Evolutionary conservation across 176 grass and related monocot species (phyloP), one percentile per base, ranked within the genome.

Genomic region (Eremochloa ophiuroides): DNA sequence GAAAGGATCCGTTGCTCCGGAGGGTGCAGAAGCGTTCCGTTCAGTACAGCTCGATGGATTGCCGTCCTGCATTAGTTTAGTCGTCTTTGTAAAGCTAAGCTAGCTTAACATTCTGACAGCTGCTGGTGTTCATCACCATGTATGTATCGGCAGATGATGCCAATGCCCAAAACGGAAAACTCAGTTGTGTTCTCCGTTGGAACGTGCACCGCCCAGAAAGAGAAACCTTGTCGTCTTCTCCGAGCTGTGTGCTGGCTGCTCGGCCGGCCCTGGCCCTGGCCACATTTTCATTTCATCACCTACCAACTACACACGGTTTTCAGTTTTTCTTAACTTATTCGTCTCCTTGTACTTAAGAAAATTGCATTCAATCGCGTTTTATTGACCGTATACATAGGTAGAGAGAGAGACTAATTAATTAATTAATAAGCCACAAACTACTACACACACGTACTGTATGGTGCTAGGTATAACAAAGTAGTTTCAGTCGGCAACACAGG

Each of bases 41-140:
- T 39, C 71, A 67, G 22, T 53, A 67, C 62, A 66, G 81, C 61
- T 53, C 61, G 23, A 27, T 38, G 60, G 7, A 16, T 56, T 83
- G 81, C 78, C 78, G 78, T 58, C 78, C 78, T 50, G 46, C 7
- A 80, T 68, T 80, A 39, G 30, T 80, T 68, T 68, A 68, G 8
- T 80, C 63, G 77, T 68, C 77, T 55, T 80, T 80, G 63, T 80
- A 68, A 55, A 80, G 8, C 14, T 29, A 22, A 26, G 40, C 22
- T 42, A 39, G 53, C 35, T 28, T 60, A 27, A 41, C 74, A 61
- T 39, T 35, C 41, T 22, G 41, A 79, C 42, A 51, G 71, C 60
- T 35, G 12, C 25, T 28, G 10, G 25, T 23, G 41, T 50, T 25
- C 62, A 8, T 79, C 42, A 9, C 42, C 76, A 26, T 37, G 43